These are phyloP conservation scores for Russula olivacea DNA, from an alignment of 768 basidiomycete genomes.

Conservation along the genomic window DNA sequence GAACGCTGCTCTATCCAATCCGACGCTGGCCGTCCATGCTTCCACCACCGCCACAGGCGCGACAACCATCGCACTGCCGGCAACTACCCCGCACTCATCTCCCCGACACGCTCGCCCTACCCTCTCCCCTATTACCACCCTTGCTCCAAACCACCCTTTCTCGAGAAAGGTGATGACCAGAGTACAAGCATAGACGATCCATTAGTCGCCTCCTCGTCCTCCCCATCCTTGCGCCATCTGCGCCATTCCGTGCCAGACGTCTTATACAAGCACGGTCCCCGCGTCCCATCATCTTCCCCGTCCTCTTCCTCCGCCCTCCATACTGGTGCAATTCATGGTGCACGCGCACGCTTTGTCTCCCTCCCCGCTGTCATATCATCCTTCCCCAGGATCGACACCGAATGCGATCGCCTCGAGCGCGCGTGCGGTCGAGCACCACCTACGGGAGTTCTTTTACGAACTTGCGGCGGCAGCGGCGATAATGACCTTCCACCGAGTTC, in stretches of 20 bases:
- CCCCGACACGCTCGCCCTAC: slow-evolving; percentile 9
- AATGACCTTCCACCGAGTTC: slow-evolving; percentile 16
- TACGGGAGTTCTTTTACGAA: background rate
- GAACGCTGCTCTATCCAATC: background rate
- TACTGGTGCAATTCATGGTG: background rate
- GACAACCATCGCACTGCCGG: background rate
- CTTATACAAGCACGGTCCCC: slow-evolving; percentile 8
- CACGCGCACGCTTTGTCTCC: slow-evolving; percentile 20
- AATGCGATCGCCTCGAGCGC: slow-evolving; percentile 21
- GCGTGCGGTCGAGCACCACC: slow-evolving; percentile 17
- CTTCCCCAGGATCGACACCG: slow-evolving; percentile 5
- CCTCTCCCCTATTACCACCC: slow-evolving; percentile 17
- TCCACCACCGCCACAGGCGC: slow-evolving; percentile 10
- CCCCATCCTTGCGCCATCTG: background rate
- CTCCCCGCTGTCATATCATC: slow-evolving; percentile 1
- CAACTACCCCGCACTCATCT: background rate
- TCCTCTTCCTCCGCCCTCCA: background rate
- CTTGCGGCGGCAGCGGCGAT: slow-evolving; percentile 1
- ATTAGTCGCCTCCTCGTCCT: background rate
- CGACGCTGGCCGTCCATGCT: slow-evolving; percentile 15
- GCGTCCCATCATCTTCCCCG: slow-evolving; percentile 6
- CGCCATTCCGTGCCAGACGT: slow-evolving; percentile 15
- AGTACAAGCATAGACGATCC: background rate
- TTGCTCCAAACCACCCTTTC: background rate
- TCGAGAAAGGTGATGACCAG: background rate